These are phyloP conservation scores for Neofusicoccum parvum DNA, from an alignment of 2,329 filamentous ascomycete species.

Conservation along the genomic window DNA sequence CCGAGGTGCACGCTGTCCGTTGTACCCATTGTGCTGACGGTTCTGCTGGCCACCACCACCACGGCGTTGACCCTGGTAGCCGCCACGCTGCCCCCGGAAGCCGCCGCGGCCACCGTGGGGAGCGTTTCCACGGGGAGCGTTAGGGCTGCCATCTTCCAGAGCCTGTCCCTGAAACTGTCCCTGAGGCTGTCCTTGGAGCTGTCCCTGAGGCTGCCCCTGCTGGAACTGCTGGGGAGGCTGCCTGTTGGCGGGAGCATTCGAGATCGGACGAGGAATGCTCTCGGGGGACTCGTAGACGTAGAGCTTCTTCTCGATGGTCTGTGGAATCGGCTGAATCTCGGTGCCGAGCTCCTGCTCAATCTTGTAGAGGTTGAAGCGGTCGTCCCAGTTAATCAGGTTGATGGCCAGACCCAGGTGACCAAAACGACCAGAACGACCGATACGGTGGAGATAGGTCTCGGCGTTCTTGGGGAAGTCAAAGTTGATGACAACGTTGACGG, in stretches of 20 bases:
- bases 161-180: conserved; percentile 31
- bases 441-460: conserved; percentile 97
- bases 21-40: conserved; percentile 38
- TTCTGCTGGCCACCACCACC: conserved; percentile 32
- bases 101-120: conserved; percentile 21
- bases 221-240: conserved; percentile 13
- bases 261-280: conserved; percentile 82
- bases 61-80: conserved; percentile 30
- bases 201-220: conserved; percentile 23
- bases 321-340: conserved; percentile 95
- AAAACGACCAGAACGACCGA: conserved; percentile 95
- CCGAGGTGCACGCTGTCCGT: conserved; percentile 37
- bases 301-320: conserved; percentile 92
- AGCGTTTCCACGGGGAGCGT: conserved; percentile 17
- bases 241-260: conserved; percentile 50
- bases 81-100: conserved; percentile 25
- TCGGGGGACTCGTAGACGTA: conserved; percentile 98
- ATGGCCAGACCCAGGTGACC: conserved; percentile 97
- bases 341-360: conserved; percentile 97
- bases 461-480: conserved; percentile 99
- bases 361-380: conserved; percentile 97
- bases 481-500: conserved; percentile 99
- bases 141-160: conserved; percentile 24
- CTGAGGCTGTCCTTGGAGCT: conserved; percentile 31
- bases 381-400: conserved; percentile 99